Evolutionary conservation across 495 filamentous ascomycete genomes (phyloP), one percentile per base, ranked within the genome.

Genomic region (Penicillium silybi): DNA sequence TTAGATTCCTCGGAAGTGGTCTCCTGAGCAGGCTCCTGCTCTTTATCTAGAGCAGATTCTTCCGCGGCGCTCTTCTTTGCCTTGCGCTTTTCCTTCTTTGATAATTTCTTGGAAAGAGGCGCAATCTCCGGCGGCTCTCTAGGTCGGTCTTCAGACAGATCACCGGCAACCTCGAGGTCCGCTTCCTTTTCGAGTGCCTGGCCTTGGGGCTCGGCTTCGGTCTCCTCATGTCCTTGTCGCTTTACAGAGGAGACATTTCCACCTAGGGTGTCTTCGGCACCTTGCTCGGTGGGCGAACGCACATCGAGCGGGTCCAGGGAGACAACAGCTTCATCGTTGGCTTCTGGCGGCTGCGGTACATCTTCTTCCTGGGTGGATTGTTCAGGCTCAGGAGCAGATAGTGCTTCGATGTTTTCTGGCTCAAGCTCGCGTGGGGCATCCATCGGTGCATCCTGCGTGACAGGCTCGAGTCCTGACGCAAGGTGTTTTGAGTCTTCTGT

Each of bases 11-110:
- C 41, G 11, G 41, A 13, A 26, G 41, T 6, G 26, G 37, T 3
- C 16, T 52, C 48, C 18, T 39, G 7, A 19, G 35, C 27, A 25
- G 23, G 1, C n/a, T 19, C 19, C 20, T 38, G 13, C 2, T 27
- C 23, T 3, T 32, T 8, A 19, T 50, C 51, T 8, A 47, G 26
- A n/a, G 41, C 25, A 13, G 7, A n/a, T n/a, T n/a, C 13, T 10
- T 54, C 48, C 42, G 55, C 53, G 1, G 20, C 54, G 32, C 53
- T 55, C 46, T 68, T 63, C 54, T 71, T 72, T 18, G 47, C 52
- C 38, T 66, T 73, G 20, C 72, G 71, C 57, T 70, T 70, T 25
- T 76, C 68, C 41, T 71, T 72, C 51, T 71, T 70, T 15, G 65
- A 67, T 20, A 66, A 54, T 45, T 73, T 71, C 42, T 48, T 63